A percentile compares a stretch with the other conserved stretches of the same genome.
phyloP scores from a whole-genome alignment of 441 rosid genomes.

The Erodium chrysanthum region DNA sequence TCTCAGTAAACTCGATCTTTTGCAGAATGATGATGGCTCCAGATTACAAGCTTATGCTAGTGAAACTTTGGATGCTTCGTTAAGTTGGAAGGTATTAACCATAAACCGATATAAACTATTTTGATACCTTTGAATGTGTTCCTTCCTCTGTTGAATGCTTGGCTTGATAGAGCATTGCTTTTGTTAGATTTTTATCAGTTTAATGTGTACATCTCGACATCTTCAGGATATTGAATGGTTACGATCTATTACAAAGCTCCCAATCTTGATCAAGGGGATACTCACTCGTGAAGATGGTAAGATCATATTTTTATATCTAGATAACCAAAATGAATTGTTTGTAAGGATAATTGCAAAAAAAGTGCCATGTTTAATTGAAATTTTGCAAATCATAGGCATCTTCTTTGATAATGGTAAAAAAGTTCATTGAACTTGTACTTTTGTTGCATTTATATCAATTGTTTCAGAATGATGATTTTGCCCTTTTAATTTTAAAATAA shows the following conservation, averaged over 20 bases:
- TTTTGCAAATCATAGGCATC: no score
- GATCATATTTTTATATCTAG: background rate
- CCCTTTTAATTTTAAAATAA: no score
- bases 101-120: background rate
- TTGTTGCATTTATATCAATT: no score
- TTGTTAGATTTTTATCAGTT: background rate
- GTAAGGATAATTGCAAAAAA: no score
- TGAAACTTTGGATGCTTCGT: background rate
- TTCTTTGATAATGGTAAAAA: no score
- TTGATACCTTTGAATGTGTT: background rate
- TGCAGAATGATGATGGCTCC: background rate
- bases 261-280: slow-evolving; percentile 75
- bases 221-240: slow-evolving; percentile 53
- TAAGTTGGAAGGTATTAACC: background rate
- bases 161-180: background rate
- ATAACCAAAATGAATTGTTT: background rate
- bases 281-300: slow-evolving; percentile 84
- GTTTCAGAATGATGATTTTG: no score
- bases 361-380: no score
- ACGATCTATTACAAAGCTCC: slow-evolving; percentile 46
- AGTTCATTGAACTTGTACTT: no score
- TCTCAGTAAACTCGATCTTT: background rate
- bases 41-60: background rate
- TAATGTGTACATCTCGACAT: background rate
- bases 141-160: no score